Percentiles rank a stretch among this genome's conserved stretches.
These are phyloP conservation scores for Penicillium sp. DNA, from an alignment of 2,329 filamentous ascomycete genomes.

Conservation along the genomic window DNA sequence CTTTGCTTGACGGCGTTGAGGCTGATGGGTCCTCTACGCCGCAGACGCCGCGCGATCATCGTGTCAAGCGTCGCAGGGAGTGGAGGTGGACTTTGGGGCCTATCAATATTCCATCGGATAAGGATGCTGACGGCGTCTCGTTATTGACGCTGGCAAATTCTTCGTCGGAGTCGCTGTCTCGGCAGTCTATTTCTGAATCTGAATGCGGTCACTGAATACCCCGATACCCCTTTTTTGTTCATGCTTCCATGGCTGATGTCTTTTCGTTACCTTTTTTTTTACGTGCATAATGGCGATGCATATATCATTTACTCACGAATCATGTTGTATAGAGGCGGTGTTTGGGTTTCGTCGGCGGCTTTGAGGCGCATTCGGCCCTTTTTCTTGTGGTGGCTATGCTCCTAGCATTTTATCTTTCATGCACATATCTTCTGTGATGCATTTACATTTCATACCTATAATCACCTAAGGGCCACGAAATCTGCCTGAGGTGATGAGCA, in stretches of 20 bases:
- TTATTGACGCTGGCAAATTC: neutral
- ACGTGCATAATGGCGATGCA: conserved; percentile 18
- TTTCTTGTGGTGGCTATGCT: neutral
- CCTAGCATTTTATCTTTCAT: neutral
- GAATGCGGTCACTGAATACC: conserved; percentile 4
- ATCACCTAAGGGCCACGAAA: neutral
- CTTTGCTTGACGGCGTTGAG: conserved; percentile 42
- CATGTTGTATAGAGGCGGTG: conserved; percentile 24
- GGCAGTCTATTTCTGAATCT: conserved; percentile 1
- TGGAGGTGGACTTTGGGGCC: conserved; percentile 58
- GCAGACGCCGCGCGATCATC: conserved; percentile 52
- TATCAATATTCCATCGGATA: conserved; percentile 25
- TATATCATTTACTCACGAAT: conserved; percentile 17
- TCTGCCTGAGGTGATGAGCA: neutral
- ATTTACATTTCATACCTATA: neutral
- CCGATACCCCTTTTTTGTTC: too few species aligned
- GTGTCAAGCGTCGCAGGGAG: conserved; percentile 52
- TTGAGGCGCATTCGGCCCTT: neutral
- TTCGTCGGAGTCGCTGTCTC: neutral
- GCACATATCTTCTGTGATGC: conserved; percentile 1
- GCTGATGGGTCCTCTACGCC: conserved; percentile 49
- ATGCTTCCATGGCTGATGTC: conserved; percentile 8
- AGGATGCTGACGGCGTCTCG: conserved; percentile 4
- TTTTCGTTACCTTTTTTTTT: neutral
- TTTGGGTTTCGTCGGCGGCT: conserved; percentile 3